Conservation (phyloP, 345 rosid genomes). For the Lenwebbia sp. region DNA sequence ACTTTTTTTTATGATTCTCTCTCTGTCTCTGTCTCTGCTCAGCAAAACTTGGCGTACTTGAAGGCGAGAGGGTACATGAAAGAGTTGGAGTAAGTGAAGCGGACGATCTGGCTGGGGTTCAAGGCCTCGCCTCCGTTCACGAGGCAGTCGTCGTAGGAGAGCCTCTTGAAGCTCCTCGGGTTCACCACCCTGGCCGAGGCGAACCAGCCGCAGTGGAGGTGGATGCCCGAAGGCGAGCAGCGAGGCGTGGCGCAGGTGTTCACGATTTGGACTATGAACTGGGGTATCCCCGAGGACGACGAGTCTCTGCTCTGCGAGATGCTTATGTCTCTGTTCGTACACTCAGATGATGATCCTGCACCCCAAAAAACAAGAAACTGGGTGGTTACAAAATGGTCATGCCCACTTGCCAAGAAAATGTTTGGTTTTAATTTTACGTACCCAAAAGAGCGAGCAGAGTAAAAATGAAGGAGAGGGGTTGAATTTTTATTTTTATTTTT, state of each 20-base stretch:
- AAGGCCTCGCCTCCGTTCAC: constrained; percentile 39
- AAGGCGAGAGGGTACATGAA: constrained; percentile 39
- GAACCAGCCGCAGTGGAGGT: constrained; percentile 51
- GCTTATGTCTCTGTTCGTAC: constrained; percentile 36
- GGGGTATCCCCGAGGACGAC: constrained; percentile 36
- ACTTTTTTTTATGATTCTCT: neutral
- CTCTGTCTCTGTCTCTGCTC: neutral
- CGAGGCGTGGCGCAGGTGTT: constrained; percentile 28
- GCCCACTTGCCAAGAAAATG: neutral
- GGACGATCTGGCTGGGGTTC: constrained; percentile 24
- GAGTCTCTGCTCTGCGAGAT: constrained; percentile 39
- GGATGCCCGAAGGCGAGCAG: constrained; percentile 36
- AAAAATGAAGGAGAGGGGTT: neutral
- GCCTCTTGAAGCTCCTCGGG: constrained; percentile 39
- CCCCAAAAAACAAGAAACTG: too few relatives aligned
- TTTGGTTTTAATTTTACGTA: too few relatives aligned
- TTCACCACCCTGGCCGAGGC: constrained; percentile 41
- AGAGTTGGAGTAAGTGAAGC: constrained; percentile 49
- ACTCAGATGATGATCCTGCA: constrained; percentile 16
- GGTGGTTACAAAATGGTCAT: neutral
- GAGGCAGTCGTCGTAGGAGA: constrained; percentile 45
- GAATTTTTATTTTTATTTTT: neutral
- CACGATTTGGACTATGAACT: constrained; percentile 41
- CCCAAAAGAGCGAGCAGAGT: neutral
- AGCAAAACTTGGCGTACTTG: constrained; percentile 41